A percentile compares a stretch with the other conserved stretches of the same genome.
These are phyloP conservation scores for Aspergillus olivimuriae DNA, from an alignment of 495 filamentous ascomycete species.

Conservation along the genomic window DNA sequence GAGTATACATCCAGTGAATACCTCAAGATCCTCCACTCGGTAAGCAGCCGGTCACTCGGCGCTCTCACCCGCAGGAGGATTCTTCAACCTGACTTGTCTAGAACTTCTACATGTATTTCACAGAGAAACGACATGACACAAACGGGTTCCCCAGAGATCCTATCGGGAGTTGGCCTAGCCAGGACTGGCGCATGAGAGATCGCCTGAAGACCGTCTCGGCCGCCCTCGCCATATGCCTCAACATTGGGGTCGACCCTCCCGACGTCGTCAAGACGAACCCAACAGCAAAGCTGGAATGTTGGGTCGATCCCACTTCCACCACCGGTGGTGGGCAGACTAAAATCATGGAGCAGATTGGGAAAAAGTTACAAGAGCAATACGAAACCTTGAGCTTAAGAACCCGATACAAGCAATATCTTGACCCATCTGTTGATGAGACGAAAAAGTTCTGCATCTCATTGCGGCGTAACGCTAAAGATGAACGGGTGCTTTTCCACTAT, in stretches of 20 bases:
- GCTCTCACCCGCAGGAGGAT: not conserved
- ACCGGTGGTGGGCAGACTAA: conserved; percentile 62
- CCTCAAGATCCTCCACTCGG: conserved; percentile 51
- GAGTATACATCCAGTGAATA: conserved; percentile 56
- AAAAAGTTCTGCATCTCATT: conserved; percentile 90
- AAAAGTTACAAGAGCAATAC: conserved; percentile 89
- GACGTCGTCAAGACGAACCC: conserved; percentile 93
- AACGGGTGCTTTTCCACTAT: conserved; percentile 93
- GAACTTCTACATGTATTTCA: conserved; percentile 97
- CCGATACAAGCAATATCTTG: conserved; percentile 91
- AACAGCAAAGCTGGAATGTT: conserved; percentile 89
- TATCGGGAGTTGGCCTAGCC: conserved; percentile 53
- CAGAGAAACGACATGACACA: conserved; percentile 95
- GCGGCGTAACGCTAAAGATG: conserved; percentile 86
- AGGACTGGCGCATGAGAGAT: conserved; percentile 97
- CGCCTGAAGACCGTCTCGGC: conserved; percentile 94
- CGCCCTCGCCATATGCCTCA: conserved; percentile 87
- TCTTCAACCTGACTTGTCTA: conserved; percentile 10
- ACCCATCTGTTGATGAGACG: conserved; percentile 94
- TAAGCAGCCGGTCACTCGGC: conserved; percentile 21
- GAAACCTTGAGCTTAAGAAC: conserved; percentile 91
- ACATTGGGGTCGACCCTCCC: conserved; percentile 95
- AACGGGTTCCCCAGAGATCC: conserved; percentile 78
- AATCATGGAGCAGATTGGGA: conserved; percentile 89
- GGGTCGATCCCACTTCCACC: conserved; percentile 83